These are phyloP conservation scores for Lipomyces chichibuensis DNA, from an alignment of 805 yeast genomes.

Conservation along the genomic window DNA sequence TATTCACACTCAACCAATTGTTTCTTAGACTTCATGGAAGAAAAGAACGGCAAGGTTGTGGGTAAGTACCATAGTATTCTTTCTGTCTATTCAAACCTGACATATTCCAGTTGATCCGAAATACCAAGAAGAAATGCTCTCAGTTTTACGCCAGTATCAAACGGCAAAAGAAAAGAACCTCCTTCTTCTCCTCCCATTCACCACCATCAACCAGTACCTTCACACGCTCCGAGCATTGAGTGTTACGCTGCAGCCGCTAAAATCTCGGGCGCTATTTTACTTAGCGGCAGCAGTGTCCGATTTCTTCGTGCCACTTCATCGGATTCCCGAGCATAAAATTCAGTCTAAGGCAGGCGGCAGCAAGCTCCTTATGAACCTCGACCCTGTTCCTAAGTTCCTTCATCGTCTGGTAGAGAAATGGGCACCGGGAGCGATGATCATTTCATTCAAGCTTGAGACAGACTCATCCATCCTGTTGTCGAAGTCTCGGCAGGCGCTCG, in stretches of 20 bases:
- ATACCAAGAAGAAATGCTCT: constrained; percentile 63
- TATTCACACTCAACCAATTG: constrained; percentile 80
- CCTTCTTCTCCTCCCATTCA: constrained; percentile 79
- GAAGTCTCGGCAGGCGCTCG: constrained; percentile 78
- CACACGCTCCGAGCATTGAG: constrained; percentile 78
- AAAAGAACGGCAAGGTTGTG: constrained; percentile 55
- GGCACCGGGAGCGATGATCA: constrained; percentile 95
- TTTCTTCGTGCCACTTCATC: constrained; percentile 83
- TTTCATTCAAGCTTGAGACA: constrained; percentile 92
- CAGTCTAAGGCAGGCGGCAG: constrained; percentile 76
- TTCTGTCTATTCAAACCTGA: constrained; percentile 3
- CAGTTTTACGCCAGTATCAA: constrained; percentile 56
- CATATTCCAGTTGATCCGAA: constrained; percentile 53
- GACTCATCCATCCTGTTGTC: constrained; percentile 68
- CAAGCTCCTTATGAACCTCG: constrained; percentile 78
- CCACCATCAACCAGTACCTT: constrained; percentile 91
- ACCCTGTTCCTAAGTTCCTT: constrained; percentile 94
- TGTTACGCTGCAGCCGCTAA: constrained; percentile 57
- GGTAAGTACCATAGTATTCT: constrained; percentile 19
- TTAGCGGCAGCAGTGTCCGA: constrained; percentile 98
- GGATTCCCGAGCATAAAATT: constrained; percentile 91
- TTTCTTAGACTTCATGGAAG: constrained; percentile 79
- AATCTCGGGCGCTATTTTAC: constrained; percentile 69
- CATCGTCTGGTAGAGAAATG: constrained; percentile 85
- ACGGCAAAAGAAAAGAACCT: constrained; percentile 55